Percentiles rank a stretch among this genome's conserved stretches.
Evolutionary conservation across 768 basidiomycete species (phyloP).

Genomic region (Boletus rufocinnamomeus): DNA sequence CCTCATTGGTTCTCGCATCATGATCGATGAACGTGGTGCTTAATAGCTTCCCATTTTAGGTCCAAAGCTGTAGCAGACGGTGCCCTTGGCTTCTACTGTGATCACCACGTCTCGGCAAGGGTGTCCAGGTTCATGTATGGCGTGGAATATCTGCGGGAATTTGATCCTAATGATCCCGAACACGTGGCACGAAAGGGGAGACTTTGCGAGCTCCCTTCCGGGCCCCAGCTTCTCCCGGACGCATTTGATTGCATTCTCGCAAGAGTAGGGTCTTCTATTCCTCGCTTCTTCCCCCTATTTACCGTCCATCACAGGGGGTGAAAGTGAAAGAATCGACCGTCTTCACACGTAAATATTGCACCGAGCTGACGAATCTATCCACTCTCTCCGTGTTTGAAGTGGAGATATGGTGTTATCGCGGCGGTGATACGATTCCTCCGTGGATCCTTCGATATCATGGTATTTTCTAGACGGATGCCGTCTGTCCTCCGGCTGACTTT

Average conservation of each 20-base stretch:
- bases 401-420: slow-evolving; percentile 82
- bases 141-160: slow-evolving; percentile 74
- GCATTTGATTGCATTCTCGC: slow-evolving; percentile 82
- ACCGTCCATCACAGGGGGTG: slow-evolving; percentile 46
- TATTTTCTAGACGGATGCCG: slow-evolving; percentile 14
- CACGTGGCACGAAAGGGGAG: slow-evolving; percentile 64
- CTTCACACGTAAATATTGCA: slow-evolving; percentile 80
- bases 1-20: slow-evolving; percentile 8
- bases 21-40: slow-evolving; percentile 7
- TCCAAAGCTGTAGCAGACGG: slow-evolving; percentile 87
- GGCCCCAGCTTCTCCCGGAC: slow-evolving; percentile 75
- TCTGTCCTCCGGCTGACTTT: slow-evolving; percentile 6
- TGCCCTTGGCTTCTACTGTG: slow-evolving; percentile 81
- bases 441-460: slow-evolving; percentile 67
- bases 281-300: slow-evolving; percentile 6
- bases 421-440: slow-evolving; percentile 67
- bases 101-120: slow-evolving; percentile 80
- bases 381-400: slow-evolving; percentile 82
- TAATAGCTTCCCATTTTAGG: slow-evolving; percentile 37
- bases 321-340: slow-evolving; percentile 83
- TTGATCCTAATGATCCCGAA: slow-evolving; percentile 63
- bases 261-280: slow-evolving; percentile 46
- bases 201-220: slow-evolving; percentile 74
- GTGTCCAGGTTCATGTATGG: slow-evolving; percentile 84
- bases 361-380: slow-evolving; percentile 73